phyloP scores from a whole-genome alignment of 352 stramenopile species.

The Peronospora farinosa region DNA sequence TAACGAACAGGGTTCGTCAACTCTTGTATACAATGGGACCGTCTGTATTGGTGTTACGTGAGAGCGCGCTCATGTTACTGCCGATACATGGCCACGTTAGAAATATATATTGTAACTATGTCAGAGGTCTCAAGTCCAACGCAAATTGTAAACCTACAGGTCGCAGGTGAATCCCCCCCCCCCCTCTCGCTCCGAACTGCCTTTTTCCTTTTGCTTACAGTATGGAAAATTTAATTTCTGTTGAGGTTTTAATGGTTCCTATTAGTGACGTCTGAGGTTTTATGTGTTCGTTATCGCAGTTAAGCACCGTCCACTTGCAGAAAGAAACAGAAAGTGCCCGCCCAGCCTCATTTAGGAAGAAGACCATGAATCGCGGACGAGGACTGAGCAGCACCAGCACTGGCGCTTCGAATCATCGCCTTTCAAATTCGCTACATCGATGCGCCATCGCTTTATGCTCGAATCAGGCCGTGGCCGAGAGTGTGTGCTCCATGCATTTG shows the following conservation, averaged over 20 bases:
- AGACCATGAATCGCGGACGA: conserved; percentile 26
- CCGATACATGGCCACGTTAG: too few species aligned
- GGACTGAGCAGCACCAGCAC: conserved; percentile 7
- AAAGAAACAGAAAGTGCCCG: conserved; percentile 12
- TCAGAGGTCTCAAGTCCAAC: too few species aligned
- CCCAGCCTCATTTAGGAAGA: background rate
- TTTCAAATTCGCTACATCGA: conserved; percentile 59
- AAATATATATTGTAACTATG: too few species aligned
- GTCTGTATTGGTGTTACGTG: too few species aligned
- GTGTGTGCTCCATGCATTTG: conserved; percentile 72
- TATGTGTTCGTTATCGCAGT: conserved; percentile 11
- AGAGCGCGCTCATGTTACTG: too few species aligned
- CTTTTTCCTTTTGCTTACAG: conserved; percentile 18
- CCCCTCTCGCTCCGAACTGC: conserved; percentile 16
- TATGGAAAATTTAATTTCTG: conserved; percentile 18
- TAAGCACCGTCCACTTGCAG: background rate
- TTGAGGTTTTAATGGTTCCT: conserved; percentile 9
- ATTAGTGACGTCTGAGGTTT: conserved; percentile 6
- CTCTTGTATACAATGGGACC: too few species aligned
- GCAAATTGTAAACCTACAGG: too few species aligned
- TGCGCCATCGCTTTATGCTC: conserved; percentile 75
- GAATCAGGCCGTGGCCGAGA: conserved; percentile 65
- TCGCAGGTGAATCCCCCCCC: background rate
- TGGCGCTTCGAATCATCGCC: conserved; percentile 15
- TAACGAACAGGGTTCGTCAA: too few species aligned